Base-by-base conservation (phyloP, 345 rosid species). In the Psidium friedrichsthalianum region DNA sequence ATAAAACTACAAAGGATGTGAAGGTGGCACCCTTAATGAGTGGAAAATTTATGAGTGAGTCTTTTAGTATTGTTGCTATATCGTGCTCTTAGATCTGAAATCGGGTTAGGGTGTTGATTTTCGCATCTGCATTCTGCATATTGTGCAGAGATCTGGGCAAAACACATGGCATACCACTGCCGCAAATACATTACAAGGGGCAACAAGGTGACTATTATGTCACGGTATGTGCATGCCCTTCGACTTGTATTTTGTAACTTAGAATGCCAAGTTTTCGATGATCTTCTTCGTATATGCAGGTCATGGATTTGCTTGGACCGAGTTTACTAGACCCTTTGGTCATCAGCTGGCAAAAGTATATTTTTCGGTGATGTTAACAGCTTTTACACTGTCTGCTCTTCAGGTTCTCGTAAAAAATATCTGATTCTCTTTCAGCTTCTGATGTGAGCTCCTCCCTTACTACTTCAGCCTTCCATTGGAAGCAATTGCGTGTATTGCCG, bases 401-500 rank as follows among this genome's bases (percentile, higher is more conserved):
- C 69, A 27, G 36, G 36, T 59, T 27, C 29, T n/a, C 69, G n/a
- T 36, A 36, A 36, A 36, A 36, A 36, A 36, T 36, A 36, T 36
- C 54, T 21, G 16, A 54, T 32, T 58, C 24, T 42, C 27, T 83
- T 42, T 21, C 16, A n/a, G 40, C 54, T 49, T 51, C 74, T 14
- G 42, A 22, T 59, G 20, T 64, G 16, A 57, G 56, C 64, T 59
- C 18, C n/a, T 55, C 6, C 52, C 74, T 61, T 29, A 20, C 42
- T 61, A 29, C 16, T 61, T 27, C 92, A 96, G 98, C 93, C 95
- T 94, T 98, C 93, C 95, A 27, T 89, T 93, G 47, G 98, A 92
- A 86, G 94, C 95, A 98, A 96, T 96, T 61, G 96, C 99, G 25
- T 96, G 98, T 88, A 93, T 96, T 89, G 98, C 99, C n/a, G 94